Base-by-base conservation (phyloP, 257 asterid genomes). In the Nicotiana tabacum region DNA sequence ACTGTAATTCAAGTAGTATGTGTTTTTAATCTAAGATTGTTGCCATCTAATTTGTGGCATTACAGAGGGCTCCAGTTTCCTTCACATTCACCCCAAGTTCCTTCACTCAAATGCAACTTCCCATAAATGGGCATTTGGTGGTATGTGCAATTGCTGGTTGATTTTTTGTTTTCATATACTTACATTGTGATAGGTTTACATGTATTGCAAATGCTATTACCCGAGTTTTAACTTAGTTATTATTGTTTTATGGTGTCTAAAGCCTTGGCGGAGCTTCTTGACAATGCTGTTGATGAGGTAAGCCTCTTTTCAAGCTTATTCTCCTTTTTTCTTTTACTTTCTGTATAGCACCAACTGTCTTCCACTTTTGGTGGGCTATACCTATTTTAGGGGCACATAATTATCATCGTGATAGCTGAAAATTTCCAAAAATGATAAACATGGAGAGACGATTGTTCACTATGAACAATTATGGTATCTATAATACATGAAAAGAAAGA, bases 91-190 rank as follows among this genome's bases (percentile, higher is more conserved):
- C 84, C 99, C 99, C 55, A 95, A 94, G 84, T 95, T 95, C 89
- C 97, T 95, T 80, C 99, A 95, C 83, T 95, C 99, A 74, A 95
- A 95, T 87, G 99, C 99, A 61, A 95, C 98, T 78, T 95, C 99
- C 43, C 99, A 95, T 88, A 95, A 95, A 88, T 95, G 99, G 99
- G 98, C 90, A 66, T 95, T 95, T 82, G 99, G 99, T 84, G 99
- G 99, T 95, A 91, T 65, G 97, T 77, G 33, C 81, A 80, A 58
- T 79, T 62, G 83, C 83, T 77, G 58, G 29, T 56, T 15, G 18
- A 84, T 78, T 64, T n/a, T 27, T 66, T 1, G 10, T 66, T 27
- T 74, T 12, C 43, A 27, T 72, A 43, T 72, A 21, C 4, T 27
- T 74, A 21, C 27, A n/a, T 48, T 35, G 62, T 48, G 51, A 27